Evolutionary conservation across 805 yeast species (phyloP).

Genomic region (Candida multigemmis): DNA sequence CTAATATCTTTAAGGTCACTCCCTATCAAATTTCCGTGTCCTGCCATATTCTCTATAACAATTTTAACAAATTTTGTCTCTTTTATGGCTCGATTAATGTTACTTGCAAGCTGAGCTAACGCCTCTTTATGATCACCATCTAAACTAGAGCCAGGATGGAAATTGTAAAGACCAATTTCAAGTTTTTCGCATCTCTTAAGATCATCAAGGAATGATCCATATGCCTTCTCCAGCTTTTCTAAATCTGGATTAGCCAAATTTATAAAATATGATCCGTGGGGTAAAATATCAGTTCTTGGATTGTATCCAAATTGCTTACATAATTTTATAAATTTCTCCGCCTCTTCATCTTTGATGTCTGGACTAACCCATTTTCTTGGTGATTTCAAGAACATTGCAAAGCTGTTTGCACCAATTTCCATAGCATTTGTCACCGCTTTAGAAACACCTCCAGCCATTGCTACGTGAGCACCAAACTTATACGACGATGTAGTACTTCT

Average conservation of each 20-base stretch:
- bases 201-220: constrained; percentile 76
- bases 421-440: constrained; percentile 49
- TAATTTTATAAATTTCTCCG: constrained; percentile 49
- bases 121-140: constrained; percentile 60
- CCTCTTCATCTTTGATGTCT: constrained; percentile 58
- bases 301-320: constrained; percentile 61
- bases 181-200: constrained; percentile 77
- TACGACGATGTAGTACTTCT: constrained; percentile 7
- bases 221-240: constrained; percentile 70
- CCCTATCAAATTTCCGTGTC: constrained; percentile 88
- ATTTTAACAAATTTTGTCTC: constrained; percentile 76
- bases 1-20: constrained; percentile 67
- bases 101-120: constrained; percentile 59
- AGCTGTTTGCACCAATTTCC: constrained; percentile 60
- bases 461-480: constrained; percentile 87
- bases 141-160: constrained; percentile 89
- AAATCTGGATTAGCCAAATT: constrained; percentile 86
- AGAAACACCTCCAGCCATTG: constrained; percentile 73
- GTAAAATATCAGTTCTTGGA: constrained; percentile 71
- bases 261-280: constrained; percentile 93
- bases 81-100: constrained; percentile 68
- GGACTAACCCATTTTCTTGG: constrained; percentile 92
- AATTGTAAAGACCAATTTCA: constrained; percentile 78
- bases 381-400: constrained; percentile 84
- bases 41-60: constrained; percentile 96